Base-by-base conservation (phyloP, 805 yeast species). In the Saccharomycopsis capsularis region DNA sequence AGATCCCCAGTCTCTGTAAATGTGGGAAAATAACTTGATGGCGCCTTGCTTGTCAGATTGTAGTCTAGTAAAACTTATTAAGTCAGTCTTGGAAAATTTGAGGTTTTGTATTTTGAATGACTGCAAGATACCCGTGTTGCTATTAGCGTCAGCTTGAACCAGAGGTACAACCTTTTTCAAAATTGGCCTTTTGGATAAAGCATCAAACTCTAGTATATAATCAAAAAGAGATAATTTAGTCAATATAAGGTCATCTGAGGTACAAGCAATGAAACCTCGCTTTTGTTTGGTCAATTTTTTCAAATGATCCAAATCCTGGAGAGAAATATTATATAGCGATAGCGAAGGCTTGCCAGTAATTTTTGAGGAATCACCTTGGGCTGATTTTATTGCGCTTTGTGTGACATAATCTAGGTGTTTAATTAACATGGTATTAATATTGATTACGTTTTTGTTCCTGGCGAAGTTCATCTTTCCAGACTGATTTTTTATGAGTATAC, bases 201-300 rank as follows among this genome's bases (percentile, higher is more conserved):
- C 6, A 25, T 49, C 49, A 35, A 46, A 41, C 40, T 50, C 53
- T n/a, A 50, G 13, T 13, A 50, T 11, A 34, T 46, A 50, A 19
- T 50, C 53, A 50, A 23, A 47, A 3, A 50, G 27, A 24, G 23
- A 13, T 16, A 29, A n/a, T 27, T 42, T 46, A 2, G 50, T 50
- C 5, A 42, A 16, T 18, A 46, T 41, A 19, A 46, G 15, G 23
- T 47, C 53, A 27, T 50, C 53, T 3, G 53, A 50, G 1, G 53
- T 46, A 3, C 36, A 30, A 16, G 48, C 53, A 25, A 50, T 22
- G 40, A 21, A 50, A 7, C 53, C 53, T 18, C 27, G 18, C 9
- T 35, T 18, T 25, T 16, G 11, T n/a, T 35, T 46, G 9, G 27
- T 16, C 19, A 27, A 34, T 6, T n/a, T 5, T 25, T 50, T 37